A percentile compares a stretch with the other conserved stretches of the same genome.
Conservation (phyloP, 352 stramenopile genomes). For the Hyaloperonospora brassicae region DNA sequence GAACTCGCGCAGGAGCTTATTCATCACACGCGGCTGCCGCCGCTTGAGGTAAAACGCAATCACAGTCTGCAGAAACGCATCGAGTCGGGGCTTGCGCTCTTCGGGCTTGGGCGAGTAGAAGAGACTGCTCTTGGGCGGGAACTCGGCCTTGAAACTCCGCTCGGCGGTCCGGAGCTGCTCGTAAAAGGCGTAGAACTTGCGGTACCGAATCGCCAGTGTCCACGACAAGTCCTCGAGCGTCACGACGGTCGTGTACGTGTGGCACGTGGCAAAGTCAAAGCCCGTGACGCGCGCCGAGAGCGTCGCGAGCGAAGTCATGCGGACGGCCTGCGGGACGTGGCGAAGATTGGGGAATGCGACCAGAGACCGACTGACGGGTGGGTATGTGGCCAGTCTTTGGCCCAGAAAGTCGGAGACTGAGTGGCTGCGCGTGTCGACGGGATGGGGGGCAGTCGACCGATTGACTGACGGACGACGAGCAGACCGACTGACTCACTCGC, state of each 20-base stretch:
- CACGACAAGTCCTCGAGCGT: conserved; percentile 20
- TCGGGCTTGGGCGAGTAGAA: conserved; percentile 53
- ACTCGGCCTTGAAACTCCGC: conserved; percentile 43
- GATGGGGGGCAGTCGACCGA: no score
- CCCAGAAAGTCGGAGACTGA: conserved; percentile 10
- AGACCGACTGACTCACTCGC: no score
- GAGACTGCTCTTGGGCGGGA: conserved; percentile 55
- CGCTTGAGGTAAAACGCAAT: conserved; percentile 29
- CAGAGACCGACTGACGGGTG: conserved; percentile 1
- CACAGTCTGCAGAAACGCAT: conserved; percentile 48
- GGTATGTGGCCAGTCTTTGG: conserved; percentile 5
- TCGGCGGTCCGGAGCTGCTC: conserved; percentile 32
- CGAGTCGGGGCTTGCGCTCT: conserved; percentile 41
- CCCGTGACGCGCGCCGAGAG: conserved; percentile 36
- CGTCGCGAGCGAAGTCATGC: conserved; percentile 20
- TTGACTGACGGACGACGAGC: no score
- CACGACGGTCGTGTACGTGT: conserved; percentile 47
- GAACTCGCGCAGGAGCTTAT: conserved; percentile 39
- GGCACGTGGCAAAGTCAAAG: conserved; percentile 30
- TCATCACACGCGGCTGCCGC: conserved; percentile 23
- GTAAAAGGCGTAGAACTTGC: conserved; percentile 47
- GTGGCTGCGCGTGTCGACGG: no score
- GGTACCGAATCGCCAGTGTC: conserved; percentile 54
- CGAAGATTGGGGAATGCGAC: conserved; percentile 29
- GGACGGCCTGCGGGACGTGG: conserved; percentile 3